These are phyloP conservation scores for Ceratobasidium sp. DNA, from an alignment of 1,284 basidiomycete species.

Conservation along the genomic window DNA sequence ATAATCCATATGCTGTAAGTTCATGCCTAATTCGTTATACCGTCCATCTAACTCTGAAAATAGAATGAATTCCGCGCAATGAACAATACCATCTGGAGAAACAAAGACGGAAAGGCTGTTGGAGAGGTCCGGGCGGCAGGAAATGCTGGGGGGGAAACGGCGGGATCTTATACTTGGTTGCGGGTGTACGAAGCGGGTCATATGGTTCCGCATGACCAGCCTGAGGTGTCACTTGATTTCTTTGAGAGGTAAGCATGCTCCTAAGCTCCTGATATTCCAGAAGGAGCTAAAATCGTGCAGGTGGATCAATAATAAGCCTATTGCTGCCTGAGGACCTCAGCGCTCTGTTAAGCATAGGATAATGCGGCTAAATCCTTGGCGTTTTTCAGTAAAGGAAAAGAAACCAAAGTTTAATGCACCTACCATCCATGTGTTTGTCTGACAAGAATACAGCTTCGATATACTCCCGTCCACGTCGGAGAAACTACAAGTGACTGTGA, in stretches of 20 bases:
- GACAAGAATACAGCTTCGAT: too few species aligned
- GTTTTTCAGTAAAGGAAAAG: neutral
- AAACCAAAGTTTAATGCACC: too few species aligned
- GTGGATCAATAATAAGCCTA: slow-evolving; percentile 23
- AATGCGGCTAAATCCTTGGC: too few species aligned
- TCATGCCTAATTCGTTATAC: too few species aligned
- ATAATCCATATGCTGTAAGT: slow-evolving; percentile 19
- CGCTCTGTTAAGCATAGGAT: neutral
- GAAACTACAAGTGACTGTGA: too few species aligned
- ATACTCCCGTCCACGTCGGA: too few species aligned
- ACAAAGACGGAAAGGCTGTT: slow-evolving; percentile 59
- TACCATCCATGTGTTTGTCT: too few species aligned
- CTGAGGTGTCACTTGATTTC: slow-evolving; percentile 28
- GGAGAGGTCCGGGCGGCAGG: slow-evolving; percentile 59
- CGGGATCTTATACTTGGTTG: slow-evolving; percentile 71
- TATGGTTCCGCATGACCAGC: slow-evolving; percentile 59
- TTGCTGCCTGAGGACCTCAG: neutral
- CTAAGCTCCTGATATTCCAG: neutral
- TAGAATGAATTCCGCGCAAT: slow-evolving; percentile 26
- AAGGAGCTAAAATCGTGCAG: neutral
- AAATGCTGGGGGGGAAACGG: slow-evolving; percentile 61
- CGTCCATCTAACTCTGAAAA: neutral
- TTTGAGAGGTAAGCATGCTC: slow-evolving; percentile 12
- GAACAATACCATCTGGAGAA: slow-evolving; percentile 36
- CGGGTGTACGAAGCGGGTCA: slow-evolving; percentile 69